These are phyloP conservation scores for Scedosporium aurantiacum DNA, from an alignment of 2,329 filamentous ascomycete genomes.

Conservation along the genomic window DNA sequence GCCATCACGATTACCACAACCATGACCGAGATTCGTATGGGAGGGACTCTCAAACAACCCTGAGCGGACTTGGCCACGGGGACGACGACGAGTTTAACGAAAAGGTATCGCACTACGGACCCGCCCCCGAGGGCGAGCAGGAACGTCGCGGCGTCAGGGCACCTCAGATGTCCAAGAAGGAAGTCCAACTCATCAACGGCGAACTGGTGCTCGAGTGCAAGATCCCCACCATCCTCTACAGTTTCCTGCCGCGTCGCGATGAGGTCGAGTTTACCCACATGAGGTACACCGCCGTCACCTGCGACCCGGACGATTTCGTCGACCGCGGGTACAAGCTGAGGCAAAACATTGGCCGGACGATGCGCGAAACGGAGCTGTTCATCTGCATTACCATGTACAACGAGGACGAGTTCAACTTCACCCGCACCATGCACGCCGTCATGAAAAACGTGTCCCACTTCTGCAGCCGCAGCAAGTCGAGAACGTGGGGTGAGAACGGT, in stretches of 20 bases:
- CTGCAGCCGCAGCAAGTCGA: slow-evolving; percentile 80
- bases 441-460: slow-evolving; percentile 98
- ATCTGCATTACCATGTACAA: slow-evolving; percentile 99
- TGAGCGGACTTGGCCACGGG: slow-evolving; percentile 31
- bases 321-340: slow-evolving; percentile 82
- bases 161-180: slow-evolving; percentile 83
- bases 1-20: background rate
- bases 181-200: slow-evolving; percentile 93
- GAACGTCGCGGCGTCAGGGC: slow-evolving; percentile 76
- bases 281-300: slow-evolving; percentile 98
- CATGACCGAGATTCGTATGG: slow-evolving; percentile 44
- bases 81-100: slow-evolving; percentile 27
- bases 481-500: slow-evolving; percentile 92
- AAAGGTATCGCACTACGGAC: slow-evolving; percentile 73
- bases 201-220: slow-evolving; percentile 98
- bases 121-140: slow-evolving; percentile 77
- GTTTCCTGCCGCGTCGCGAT: slow-evolving; percentile 84
- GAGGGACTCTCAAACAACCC: slow-evolving; percentile 40
- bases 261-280: slow-evolving; percentile 97
- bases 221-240: slow-evolving; percentile 96
- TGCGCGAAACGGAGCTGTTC: slow-evolving; percentile 86
- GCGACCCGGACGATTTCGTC: slow-evolving; percentile 89
- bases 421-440: slow-evolving; percentile 94
- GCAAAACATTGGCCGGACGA: slow-evolving; percentile 74
- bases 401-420: slow-evolving; percentile 93